Base-by-base conservation (phyloP, 2,329 filamentous ascomycete species). In the Ustilaginoidea virens region DNA sequence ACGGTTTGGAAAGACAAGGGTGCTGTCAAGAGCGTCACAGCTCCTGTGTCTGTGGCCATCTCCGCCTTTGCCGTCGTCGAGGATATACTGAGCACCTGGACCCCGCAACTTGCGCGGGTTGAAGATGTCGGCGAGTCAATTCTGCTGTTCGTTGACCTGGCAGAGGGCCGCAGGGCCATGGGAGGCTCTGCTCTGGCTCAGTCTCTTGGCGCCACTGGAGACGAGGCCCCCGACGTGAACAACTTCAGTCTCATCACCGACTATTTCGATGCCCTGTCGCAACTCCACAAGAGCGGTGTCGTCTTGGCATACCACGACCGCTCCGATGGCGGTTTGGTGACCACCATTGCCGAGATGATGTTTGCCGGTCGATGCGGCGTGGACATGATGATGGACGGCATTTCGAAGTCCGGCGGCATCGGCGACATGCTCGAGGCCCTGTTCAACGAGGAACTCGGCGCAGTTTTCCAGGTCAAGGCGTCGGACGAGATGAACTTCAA, bases 401-500 rank as follows among this genome's bases (percentile, higher is more conserved):
- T 85, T 22, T 57, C 68, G 17, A 72, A 70, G 34, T 72, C 70
- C 15, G 63, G 74, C 24, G 66, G 66, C 7, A 59, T 70, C 25
- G 63, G 74, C 2, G 61, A 74, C 44, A 55, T 92, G 12, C 59
- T 93, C 6, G 72, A 83, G 32, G 69, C 79, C 0, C 68, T 98
- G 13, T 96, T 98, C 69, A 94, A 86, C 51, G 90, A 96, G 54
- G 90, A 96, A 51, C 71, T 96, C 13, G 90, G 90, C 38, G 87
- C 86, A 11, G 79, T 96, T 18, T 96, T 96, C 74, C 90, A 98
- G 53, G 74, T 96, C 30, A 77, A 80, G 41, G 85, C 82, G 53
- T 66, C 70, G 29, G 76, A 94, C 40, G 81, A 93, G 54, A 78
- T 68, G 33, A 73, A 78, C 36, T 96, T 96, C 67, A 78, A 78